Evolutionary conservation across 2,329 filamentous ascomycete genomes (phyloP), one percentile per base, ranked within the genome.

Genomic region (Ophiobolus disseminans): DNA sequence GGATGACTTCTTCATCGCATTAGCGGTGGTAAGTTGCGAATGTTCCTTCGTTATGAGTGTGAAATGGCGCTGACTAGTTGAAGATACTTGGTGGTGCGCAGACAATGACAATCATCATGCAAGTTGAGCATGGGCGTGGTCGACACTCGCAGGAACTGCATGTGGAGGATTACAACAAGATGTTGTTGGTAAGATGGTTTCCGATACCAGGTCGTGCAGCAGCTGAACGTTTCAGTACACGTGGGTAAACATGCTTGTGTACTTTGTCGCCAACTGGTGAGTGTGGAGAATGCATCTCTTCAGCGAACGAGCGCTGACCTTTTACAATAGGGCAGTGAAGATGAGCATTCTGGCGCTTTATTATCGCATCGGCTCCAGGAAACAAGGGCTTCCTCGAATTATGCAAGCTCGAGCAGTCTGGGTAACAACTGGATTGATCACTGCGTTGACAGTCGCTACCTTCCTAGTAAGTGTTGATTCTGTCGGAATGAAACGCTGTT

Each of bases 321-420:
- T 7, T 13, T n/a, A 10, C 26, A n/a, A 9, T 9, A 67, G 64
- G 63, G 53, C 63, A 10, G 62, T 68, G 0, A 68, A 68, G 32
- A 65, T 68, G 62, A 67, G 63, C 46, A 66, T 67, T 10, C 40
- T 68, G 9, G 60, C 61, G 2, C 44, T 68, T 2, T 68, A 65
- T 39, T 56, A 66, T 50, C 58, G 65, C 9, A 67, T 68, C 26
- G 62, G 61, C 8, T 57, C 51, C 9, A 58, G 62, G 10, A 57
- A 55, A 35, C 58, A 55, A 17, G 65, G 59, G 2, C 48, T 66
- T 4, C 63, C 65, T 0, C 55, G 58, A 50, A 58, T 62, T 10
- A 43, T 68, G 23, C 62, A 60, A 20, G 50, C 57, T 3, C 51
- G 39, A 17, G 56, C 58, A 9, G 57, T 68, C 16, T 61, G 61